Evolutionary conservation across 2,329 filamentous ascomycete genomes (phyloP).

Genomic region (Hawksworthiomyces lignivorus): DNA sequence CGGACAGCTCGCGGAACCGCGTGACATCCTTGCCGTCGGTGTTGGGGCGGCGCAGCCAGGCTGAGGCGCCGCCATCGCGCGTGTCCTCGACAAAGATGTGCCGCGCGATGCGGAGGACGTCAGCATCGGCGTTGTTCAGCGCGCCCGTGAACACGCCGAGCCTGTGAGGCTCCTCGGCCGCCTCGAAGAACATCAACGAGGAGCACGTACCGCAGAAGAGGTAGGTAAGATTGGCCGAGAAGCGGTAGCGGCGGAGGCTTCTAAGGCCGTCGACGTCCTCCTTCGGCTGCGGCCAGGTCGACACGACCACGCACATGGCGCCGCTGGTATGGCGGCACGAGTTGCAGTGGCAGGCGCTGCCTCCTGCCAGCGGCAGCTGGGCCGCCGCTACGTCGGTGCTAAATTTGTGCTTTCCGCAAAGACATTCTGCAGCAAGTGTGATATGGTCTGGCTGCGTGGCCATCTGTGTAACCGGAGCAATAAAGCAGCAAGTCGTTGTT

Average conservation of each 20-base stretch:
- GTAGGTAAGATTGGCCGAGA: constrained; percentile 24
- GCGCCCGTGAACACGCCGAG: constrained; percentile 31
- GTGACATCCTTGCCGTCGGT: constrained; percentile 22
- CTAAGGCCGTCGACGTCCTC: constrained; percentile 23
- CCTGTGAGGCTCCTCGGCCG: constrained; percentile 4
- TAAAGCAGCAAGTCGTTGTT: too few relatives aligned
- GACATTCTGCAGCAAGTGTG: too few relatives aligned
- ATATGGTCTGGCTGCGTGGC: too few relatives aligned
- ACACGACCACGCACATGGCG: constrained; percentile 29
- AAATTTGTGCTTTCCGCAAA: too few relatives aligned
- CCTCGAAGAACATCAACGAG: constrained; percentile 34
- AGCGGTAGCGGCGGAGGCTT: constrained; percentile 28
- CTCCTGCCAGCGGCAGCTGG: too few relatives aligned
- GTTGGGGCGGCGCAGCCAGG: constrained; percentile 34
- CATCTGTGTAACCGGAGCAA: too few relatives aligned
- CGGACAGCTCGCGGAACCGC: constrained; percentile 18
- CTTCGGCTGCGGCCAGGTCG: constrained; percentile 28
- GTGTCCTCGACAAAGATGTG: constrained; percentile 44
- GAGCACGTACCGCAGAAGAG: constrained; percentile 38
- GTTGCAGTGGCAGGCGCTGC: constrained; percentile 38
- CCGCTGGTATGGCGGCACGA: constrained; percentile 41
- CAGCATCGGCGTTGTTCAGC: constrained; percentile 21
- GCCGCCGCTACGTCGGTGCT: too few relatives aligned
- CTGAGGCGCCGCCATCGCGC: constrained; percentile 41
- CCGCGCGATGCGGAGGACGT: constrained; percentile 24